Conservation (phyloP, 805 yeast species). For the Torulaspora gathmanii region DNA sequence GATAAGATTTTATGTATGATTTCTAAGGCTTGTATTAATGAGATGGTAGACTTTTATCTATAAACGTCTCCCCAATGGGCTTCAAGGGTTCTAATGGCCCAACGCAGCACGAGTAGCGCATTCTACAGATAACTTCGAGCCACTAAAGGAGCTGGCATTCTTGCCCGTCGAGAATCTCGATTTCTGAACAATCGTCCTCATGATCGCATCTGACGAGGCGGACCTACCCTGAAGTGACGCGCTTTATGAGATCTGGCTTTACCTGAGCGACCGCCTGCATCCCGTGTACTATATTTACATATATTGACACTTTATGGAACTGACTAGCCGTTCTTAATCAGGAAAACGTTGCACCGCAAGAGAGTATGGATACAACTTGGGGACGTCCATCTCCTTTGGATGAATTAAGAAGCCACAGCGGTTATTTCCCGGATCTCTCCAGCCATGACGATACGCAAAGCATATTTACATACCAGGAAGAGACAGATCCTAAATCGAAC, state of each 20-base stretch:
- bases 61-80: too few relatives aligned
- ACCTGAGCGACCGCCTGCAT: neutral
- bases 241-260: conserved; percentile 2
- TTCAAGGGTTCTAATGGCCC: neutral
- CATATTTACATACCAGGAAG: conserved; percentile 2
- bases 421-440: conserved; percentile 7
- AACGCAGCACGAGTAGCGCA: too few relatives aligned
- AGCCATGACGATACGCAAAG: neutral
- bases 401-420: conserved; percentile 8
- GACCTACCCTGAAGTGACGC: neutral
- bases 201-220: neutral
- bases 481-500: neutral
- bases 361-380: conserved; percentile 3
- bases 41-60: neutral
- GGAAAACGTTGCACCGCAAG: too few relatives aligned
- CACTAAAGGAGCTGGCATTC: neutral
- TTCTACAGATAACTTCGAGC: too few relatives aligned
- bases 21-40: neutral
- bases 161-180: neutral
- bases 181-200: neutral
- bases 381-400: conserved; percentile 13
- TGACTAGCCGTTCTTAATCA: too few relatives aligned
- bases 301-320: too few relatives aligned
- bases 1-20: neutral
- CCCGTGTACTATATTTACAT: neutral